A percentile compares a stretch with the other conserved stretches of the same genome.
Evolutionary conservation across 495 filamentous ascomycete species (phyloP).

Genomic region (Lasiosphaeriaceae sp.): DNA sequence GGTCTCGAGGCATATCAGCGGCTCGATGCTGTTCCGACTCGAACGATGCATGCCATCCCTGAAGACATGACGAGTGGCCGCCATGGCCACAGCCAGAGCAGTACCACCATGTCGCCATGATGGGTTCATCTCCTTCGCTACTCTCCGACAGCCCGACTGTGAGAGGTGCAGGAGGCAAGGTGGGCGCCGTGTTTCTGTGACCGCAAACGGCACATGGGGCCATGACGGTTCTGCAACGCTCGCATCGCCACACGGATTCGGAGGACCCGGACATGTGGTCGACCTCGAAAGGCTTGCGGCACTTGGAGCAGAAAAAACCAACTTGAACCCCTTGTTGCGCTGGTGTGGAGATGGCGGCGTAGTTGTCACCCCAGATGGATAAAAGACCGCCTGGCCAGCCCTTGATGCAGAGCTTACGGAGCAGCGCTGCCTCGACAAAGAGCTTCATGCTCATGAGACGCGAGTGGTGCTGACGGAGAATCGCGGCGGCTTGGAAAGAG

Average conservation of each 20-base stretch:
- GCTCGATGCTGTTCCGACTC: conserved; percentile 5
- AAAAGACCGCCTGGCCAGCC: conserved; percentile 42
- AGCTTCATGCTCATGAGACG: conserved; percentile 61
- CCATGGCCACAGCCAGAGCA: conserved; percentile 75
- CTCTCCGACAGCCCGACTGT: background rate
- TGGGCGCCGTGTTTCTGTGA: conserved; percentile 28
- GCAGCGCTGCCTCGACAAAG: conserved; percentile 62
- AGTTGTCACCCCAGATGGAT: conserved; percentile 42
- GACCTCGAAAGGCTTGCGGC: conserved; percentile 51
- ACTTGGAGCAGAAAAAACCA: conserved; percentile 47
- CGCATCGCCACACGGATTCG: conserved; percentile 45
- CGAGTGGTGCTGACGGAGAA: conserved; percentile 62
- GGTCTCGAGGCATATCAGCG: conserved; percentile 8
- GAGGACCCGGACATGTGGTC: conserved; percentile 28
- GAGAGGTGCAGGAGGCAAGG: conserved; percentile 13
- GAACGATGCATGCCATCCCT: conserved; percentile 55
- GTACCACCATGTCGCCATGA: conserved; percentile 56
- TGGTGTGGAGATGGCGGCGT: conserved; percentile 57
- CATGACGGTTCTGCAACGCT: conserved; percentile 39
- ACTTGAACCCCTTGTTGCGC: conserved; percentile 45
- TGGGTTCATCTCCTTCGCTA: conserved; percentile 15
- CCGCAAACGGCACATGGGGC: conserved; percentile 45
- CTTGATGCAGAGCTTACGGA: conserved; percentile 61
- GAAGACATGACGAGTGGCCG: conserved; percentile 66
- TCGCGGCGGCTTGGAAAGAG: conserved; percentile 43